Base-by-base conservation (phyloP, 441 rosid genomes). In the Monsonia emarginata region DNA sequence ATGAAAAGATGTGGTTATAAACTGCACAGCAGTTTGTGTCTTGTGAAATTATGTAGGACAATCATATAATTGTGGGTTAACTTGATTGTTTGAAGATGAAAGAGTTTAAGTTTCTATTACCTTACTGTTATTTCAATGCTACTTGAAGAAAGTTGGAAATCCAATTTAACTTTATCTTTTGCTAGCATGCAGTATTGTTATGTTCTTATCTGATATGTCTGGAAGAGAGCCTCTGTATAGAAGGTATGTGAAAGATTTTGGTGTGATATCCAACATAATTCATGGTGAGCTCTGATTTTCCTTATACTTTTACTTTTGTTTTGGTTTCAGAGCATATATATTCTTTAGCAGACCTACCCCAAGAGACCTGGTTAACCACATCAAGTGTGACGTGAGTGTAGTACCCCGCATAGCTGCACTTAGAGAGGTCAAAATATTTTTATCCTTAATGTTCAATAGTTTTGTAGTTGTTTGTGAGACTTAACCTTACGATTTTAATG, bases 141-240 rank as follows among this genome's bases (percentile, higher is more conserved):
- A n/a, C 57, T 28, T 28, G 14, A 32, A 59, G 64, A 64, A 40
- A 42, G 16, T 65, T 14, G 46, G 69, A 63, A 27, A 36, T 34
- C 64, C 52, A 21, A 36, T 74, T 69, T 83, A 71, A 81, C 72
- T 42, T 30, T 69, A 36, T 75, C 77, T 82, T 75, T 82, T 78
- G 67, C 78, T 84, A 63, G 80, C 71, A 62, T 76, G 81, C 92
- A 87, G 88, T 80, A 72, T 87, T 65, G 75, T 87, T 73, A 87
- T 87, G 92, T 82, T 87, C 83, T 74, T 87, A 66, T 87, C 89
- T 19, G 92, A 85, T 76, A 85, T 85, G 92, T 87, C 89, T 19
- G 92, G 92, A 69, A 78, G 92, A 77, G 88, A 82, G 70, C 89
- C 92, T 38, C 74, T 87, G 54, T 87, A 85, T 78, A 85, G 71